Evolutionary conservation across 169 alveolate species (phyloP).

Genomic region (Cryptosporidium ubiquitum): DNA sequence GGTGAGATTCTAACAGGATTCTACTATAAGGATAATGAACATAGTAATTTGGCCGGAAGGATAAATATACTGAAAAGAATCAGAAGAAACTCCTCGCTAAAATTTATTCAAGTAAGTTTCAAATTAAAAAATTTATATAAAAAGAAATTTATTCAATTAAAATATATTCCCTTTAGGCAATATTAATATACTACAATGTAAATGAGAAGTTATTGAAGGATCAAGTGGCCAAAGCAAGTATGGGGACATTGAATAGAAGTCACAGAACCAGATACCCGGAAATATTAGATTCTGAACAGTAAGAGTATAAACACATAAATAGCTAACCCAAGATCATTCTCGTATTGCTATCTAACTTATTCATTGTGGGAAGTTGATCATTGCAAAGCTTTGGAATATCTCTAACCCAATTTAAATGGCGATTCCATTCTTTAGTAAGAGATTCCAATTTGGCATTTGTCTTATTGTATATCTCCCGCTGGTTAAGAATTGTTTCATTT

Average conservation of each 20-base stretch:
- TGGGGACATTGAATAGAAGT: conserved; percentile 7
- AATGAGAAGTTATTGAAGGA: conserved; percentile 21
- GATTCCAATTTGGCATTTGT: background rate
- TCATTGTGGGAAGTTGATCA: conserved; percentile 35
- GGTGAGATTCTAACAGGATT: conserved; percentile 18
- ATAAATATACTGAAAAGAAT: background rate
- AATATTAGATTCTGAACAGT: background rate
- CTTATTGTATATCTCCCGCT: background rate
- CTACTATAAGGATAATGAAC: background rate
- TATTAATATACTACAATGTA: conserved; percentile 33
- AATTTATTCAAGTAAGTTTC: conserved; percentile 54
- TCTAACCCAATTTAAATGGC: conserved; percentile 18
- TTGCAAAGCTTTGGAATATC: conserved; percentile 30
- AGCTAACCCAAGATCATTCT: conserved; percentile 60
- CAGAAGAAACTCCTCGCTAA: background rate
- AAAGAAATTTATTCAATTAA: background rate
- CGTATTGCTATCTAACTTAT: conserved; percentile 14
- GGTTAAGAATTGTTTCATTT: background rate
- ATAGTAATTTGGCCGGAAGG: background rate
- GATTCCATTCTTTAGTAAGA: conserved; percentile 21
- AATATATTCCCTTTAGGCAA: conserved; percentile 7
- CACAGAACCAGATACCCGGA: background rate
- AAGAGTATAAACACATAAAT: background rate
- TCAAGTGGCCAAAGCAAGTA: background rate
- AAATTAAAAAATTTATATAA: background rate